Evolutionary conservation across 2,329 filamentous ascomycete genomes (phyloP).

Genomic region (Ascochyta fabae): DNA sequence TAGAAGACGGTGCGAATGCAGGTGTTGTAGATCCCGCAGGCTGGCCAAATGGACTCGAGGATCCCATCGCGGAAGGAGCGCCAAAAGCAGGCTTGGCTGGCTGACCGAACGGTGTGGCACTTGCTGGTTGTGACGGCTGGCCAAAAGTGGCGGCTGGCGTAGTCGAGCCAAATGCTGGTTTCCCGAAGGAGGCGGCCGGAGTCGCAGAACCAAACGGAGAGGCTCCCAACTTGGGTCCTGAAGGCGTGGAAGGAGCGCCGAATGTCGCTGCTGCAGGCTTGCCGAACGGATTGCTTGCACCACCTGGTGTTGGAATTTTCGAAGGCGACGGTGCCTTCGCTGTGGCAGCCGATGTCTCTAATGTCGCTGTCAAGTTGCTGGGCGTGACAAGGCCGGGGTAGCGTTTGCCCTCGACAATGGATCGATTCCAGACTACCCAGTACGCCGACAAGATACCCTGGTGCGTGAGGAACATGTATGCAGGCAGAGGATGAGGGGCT

Average conservation of each 20-base stretch:
- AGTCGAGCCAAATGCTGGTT: slow-evolving; percentile 10
- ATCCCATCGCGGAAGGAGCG: slow-evolving; percentile 27
- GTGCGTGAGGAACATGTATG: slow-evolving; percentile 83
- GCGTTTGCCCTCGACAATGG: slow-evolving; percentile 73
- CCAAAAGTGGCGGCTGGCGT: slow-evolving; percentile 21
- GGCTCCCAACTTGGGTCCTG: slow-evolving; percentile 31
- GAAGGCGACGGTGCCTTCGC: slow-evolving; percentile 24
- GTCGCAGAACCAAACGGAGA: slow-evolving; percentile 17
- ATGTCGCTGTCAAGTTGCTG: not conserved
- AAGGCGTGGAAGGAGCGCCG: slow-evolving; percentile 29
- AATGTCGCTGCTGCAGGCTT: slow-evolving; percentile 30
- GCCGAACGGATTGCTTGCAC: slow-evolving; percentile 11
- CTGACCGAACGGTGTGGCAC: slow-evolving; percentile 23
- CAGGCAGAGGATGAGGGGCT: slow-evolving; percentile 81
- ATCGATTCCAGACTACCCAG: slow-evolving; percentile 92
- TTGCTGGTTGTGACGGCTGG: slow-evolving; percentile 17
- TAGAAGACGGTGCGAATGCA: slow-evolving; percentile 35
- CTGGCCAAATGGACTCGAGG: slow-evolving; percentile 30
- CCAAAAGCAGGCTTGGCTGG: slow-evolving; percentile 37
- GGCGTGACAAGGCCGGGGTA: slow-evolving; percentile 70
- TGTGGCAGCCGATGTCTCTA: slow-evolving; percentile 27
- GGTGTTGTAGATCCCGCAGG: slow-evolving; percentile 30
- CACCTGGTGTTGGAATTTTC: slow-evolving; percentile 20
- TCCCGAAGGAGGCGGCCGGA: slow-evolving; percentile 6
- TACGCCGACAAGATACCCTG: slow-evolving; percentile 84